Evolutionary conservation across 1,139 yeast genomes (phyloP).

Genomic region (Debaryomycetaceae sp.): DNA sequence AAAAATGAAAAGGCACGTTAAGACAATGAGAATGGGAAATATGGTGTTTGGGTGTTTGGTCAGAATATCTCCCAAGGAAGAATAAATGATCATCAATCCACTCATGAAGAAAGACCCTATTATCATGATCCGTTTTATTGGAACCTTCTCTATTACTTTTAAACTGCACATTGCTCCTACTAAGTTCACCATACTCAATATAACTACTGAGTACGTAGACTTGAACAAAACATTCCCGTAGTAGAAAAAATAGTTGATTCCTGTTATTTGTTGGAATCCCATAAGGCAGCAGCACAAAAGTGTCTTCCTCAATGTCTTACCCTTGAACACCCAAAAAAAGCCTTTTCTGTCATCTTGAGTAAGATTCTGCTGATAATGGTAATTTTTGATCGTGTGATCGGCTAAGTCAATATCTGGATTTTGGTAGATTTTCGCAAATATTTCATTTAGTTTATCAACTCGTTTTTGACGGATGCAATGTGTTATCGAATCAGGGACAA

Average conservation of each 20-base stretch:
- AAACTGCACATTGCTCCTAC: conserved; percentile 15
- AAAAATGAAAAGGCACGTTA: conserved; percentile 17
- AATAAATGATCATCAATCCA: conserved; percentile 12
- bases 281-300: conserved; percentile 18
- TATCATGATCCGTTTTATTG: conserved; percentile 7
- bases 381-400: conserved; percentile 1
- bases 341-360: neutral
- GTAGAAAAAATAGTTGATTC: conserved; percentile 34
- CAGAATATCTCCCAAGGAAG: conserved; percentile 10
- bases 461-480: conserved; percentile 2
- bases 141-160: conserved; percentile 8
- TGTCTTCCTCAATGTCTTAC: conserved; percentile 1
- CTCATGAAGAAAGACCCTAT: conserved; percentile 13
- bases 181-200: conserved; percentile 15
- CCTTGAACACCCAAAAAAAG: neutral
- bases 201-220: conserved; percentile 7
- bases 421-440: conserved; percentile 1
- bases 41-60: neutral
- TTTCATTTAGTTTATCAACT: neutral
- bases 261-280: conserved; percentile 33
- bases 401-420: conserved; percentile 3
- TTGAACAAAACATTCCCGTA: conserved; percentile 23
- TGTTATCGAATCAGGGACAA: conserved; percentile 12
- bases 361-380: neutral
- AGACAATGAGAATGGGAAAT: conserved; percentile 2